phyloP scores from a whole-genome alignment of 805 yeast genomes.

The Alloascoidea hylecoeti region DNA sequence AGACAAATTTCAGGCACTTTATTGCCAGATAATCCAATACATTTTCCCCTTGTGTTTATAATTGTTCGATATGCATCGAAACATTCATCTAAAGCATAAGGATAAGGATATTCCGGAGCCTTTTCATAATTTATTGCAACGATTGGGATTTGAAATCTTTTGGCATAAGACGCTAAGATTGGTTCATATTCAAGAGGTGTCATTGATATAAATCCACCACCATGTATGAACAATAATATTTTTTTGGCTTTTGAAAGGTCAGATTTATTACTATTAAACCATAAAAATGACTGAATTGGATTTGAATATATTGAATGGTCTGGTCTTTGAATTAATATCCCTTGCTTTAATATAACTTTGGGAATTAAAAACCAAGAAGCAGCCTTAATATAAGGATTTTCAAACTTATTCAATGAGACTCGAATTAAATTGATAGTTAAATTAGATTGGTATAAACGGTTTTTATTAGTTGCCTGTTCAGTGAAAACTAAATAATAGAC shows the following conservation, averaged over 20 bases:
- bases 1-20: conserved; percentile 9
- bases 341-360: conserved; percentile 6
- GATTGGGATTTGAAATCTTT: not conserved
- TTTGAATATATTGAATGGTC: conserved; percentile 9
- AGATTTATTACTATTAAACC: conserved; percentile 13
- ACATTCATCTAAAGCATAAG: conserved; percentile 13
- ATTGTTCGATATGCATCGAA: conserved; percentile 13
- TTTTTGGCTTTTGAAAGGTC: conserved; percentile 9
- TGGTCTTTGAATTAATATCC: conserved; percentile 12
- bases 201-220: conserved; percentile 16
- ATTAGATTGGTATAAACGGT: conserved; percentile 6
- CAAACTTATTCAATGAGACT: conserved; percentile 14
- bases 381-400: conserved; percentile 11
- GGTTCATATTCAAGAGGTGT: conserved; percentile 13
- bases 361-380: conserved; percentile 8
- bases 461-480: conserved; percentile 16
- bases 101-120: conserved; percentile 16
- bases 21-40: conserved; percentile 13
- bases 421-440: conserved; percentile 13
- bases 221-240: conserved; percentile 12
- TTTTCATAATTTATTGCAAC: conserved; percentile 6
- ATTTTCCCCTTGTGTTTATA: conserved; percentile 10
- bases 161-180: conserved; percentile 9
- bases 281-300: conserved; percentile 9
- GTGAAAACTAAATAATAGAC: conserved; percentile 14